These are phyloP conservation scores for Blastocystis sp. DNA, from an alignment of 352 stramenopile species.

Conservation along the genomic window DNA sequence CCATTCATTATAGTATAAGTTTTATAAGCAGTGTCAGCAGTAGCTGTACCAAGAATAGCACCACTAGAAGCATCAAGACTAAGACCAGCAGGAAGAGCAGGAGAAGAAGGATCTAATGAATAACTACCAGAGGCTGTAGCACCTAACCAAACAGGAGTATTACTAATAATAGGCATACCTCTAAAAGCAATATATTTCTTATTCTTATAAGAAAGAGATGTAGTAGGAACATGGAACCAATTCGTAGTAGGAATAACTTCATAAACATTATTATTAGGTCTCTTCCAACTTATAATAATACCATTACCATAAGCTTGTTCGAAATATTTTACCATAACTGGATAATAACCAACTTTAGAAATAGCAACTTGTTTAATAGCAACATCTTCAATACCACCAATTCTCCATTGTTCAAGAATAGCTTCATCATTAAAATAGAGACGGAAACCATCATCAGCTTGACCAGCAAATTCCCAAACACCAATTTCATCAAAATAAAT, in stretches of 20 bases:
- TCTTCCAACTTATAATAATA: constrained; percentile 7
- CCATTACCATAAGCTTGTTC: neutral
- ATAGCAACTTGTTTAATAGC: neutral
- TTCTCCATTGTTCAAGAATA: too few species aligned
- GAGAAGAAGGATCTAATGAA: too few species aligned
- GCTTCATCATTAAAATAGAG: too few species aligned
- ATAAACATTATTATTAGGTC: neutral
- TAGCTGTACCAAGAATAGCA: too few species aligned
- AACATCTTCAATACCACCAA: neutral
- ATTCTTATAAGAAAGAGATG: constrained; percentile 2
- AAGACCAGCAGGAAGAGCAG: too few species aligned
- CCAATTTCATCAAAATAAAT: constrained; percentile 4
- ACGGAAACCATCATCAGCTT: neutral
- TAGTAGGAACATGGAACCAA: neutral
- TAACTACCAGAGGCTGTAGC: too few species aligned
- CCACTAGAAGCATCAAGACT: too few species aligned
- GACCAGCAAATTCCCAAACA: constrained; percentile 2
- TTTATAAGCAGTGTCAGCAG: too few species aligned
- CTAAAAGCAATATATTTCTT: too few species aligned
- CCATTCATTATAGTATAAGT: too few species aligned
- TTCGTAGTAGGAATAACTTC: neutral
- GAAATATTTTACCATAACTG: neutral
- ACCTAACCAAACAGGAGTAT: too few species aligned
- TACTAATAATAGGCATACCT: too few species aligned
- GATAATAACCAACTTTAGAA: constrained; percentile 10